A percentile compares a stretch with the other conserved stretches of the same genome.
phyloP scores from a whole-genome alignment of 1,284 basidiomycete genomes.

The Naganishia sp. region DNA sequence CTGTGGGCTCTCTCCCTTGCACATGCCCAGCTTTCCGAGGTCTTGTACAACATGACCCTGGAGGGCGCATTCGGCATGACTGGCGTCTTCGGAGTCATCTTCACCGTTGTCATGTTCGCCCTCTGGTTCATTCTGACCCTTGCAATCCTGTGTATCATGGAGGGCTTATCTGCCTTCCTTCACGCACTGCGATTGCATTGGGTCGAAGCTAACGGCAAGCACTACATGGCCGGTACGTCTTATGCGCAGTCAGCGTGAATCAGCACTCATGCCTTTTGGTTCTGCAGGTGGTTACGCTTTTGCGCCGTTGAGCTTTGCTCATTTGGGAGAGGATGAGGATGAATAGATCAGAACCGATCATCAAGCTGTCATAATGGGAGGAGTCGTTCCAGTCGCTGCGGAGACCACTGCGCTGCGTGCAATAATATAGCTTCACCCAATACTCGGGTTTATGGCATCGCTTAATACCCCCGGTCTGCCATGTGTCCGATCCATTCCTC shows the following conservation, averaged over 20 bases:
- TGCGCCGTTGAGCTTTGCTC: slow-evolving; percentile 52
- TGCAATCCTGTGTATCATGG: slow-evolving; percentile 83
- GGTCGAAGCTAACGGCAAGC: slow-evolving; percentile 97
- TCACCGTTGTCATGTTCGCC: slow-evolving; percentile 65
- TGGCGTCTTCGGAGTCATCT: slow-evolving; percentile 54
- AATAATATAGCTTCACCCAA: too few species aligned
- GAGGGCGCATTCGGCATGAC: slow-evolving; percentile 58
- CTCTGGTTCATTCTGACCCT: slow-evolving; percentile 85
- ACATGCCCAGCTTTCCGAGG: slow-evolving; percentile 96
- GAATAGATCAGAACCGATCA: neutral
- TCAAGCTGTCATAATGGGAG: too few species aligned
- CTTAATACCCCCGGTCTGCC: too few species aligned
- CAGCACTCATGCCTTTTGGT: neutral
- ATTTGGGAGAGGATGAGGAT: slow-evolving; percentile 38
- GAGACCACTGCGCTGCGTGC: too few species aligned
- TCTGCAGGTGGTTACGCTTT: slow-evolving; percentile 43
- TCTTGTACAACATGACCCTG: slow-evolving; percentile 85
- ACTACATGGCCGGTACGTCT: slow-evolving; percentile 86
- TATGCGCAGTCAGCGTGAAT: slow-evolving; percentile 30
- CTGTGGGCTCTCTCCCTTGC: slow-evolving; percentile 98
- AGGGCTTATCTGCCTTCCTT: slow-evolving; percentile 91
- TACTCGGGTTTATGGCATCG: too few species aligned
- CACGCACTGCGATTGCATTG: slow-evolving; percentile 96
- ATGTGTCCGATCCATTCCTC: too few species aligned
- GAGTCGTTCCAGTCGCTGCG: too few species aligned